phyloP scores from a whole-genome alignment of 2,329 filamentous ascomycete genomes.

The Achaetomium macrosporum region DNA sequence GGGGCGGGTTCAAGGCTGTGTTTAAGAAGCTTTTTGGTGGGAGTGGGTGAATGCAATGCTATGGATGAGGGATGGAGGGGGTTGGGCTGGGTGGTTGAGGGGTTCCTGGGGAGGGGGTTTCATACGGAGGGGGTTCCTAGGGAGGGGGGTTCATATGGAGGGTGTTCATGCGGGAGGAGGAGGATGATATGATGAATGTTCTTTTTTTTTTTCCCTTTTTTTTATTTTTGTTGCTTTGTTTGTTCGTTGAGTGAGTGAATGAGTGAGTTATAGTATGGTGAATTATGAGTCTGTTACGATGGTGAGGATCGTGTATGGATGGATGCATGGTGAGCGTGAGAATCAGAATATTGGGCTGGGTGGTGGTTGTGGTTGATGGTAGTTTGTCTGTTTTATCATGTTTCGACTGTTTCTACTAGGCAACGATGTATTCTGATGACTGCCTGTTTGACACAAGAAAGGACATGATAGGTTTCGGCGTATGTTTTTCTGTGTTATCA shows the following conservation, averaged over 20 bases:
- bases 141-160: slow-evolving; percentile 6
- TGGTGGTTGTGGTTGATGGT: too few relatives aligned
- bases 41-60: not conserved
- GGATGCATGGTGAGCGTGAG: too few relatives aligned
- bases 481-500: too few relatives aligned
- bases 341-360: too few relatives aligned
- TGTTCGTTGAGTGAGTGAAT: too few relatives aligned
- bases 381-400: too few relatives aligned
- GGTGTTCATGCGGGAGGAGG: not conserved
- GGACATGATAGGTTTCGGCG: too few relatives aligned
- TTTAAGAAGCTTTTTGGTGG: slow-evolving; percentile 25
- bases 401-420: too few relatives aligned
- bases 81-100: not conserved
- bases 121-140: slow-evolving; percentile 9
- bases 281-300: not conserved
- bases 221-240: not conserved
- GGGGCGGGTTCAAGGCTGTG: slow-evolving; percentile 22
- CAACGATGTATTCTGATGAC: too few relatives aligned
- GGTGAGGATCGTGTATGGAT: too few relatives aligned
- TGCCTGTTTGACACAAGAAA: too few relatives aligned
- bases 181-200: slow-evolving; percentile 6
- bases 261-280: not conserved
- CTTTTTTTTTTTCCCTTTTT: not conserved
- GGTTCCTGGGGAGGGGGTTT: slow-evolving; percentile 9
- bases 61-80: not conserved